phyloP scores from a whole-genome alignment of 805 yeast species.

The Yarrowia phangngaensis region DNA sequence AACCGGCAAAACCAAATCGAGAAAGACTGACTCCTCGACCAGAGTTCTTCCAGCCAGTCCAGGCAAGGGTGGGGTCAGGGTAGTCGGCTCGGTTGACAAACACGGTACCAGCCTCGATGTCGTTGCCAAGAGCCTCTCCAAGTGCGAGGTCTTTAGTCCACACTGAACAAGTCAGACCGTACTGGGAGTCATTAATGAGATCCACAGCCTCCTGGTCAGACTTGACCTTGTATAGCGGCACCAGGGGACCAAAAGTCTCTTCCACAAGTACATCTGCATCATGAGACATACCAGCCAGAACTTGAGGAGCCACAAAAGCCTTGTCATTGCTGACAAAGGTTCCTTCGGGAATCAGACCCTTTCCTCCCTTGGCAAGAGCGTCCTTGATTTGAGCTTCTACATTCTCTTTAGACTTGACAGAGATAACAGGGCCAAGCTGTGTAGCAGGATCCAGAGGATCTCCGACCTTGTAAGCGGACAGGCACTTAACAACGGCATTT shows the following conservation, averaged over 20 bases:
- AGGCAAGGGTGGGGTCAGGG: slow-evolving; percentile 61
- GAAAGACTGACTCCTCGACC: slow-evolving; percentile 73
- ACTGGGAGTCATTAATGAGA: slow-evolving; percentile 70
- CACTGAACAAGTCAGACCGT: slow-evolving; percentile 85
- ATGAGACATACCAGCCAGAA: slow-evolving; percentile 70
- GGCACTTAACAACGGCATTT: slow-evolving; percentile 51
- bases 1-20: slow-evolving; percentile 53
- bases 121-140: slow-evolving; percentile 61
- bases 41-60: slow-evolving; percentile 69
- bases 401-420: slow-evolving; percentile 48
- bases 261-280: slow-evolving; percentile 59
- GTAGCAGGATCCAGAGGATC: slow-evolving; percentile 68
- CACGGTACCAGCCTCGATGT: slow-evolving; percentile 59
- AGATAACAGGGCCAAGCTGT: slow-evolving; percentile 64
- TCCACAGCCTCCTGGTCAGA: slow-evolving; percentile 70
- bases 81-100: slow-evolving; percentile 64
- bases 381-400: slow-evolving; percentile 46
- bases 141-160: slow-evolving; percentile 68
- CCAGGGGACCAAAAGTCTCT: slow-evolving; percentile 89
- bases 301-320: slow-evolving; percentile 74
- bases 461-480: slow-evolving; percentile 60
- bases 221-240: slow-evolving; percentile 67
- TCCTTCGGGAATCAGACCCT: slow-evolving; percentile 46
- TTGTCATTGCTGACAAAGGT: slow-evolving; percentile 56
- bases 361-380: slow-evolving; percentile 55